A percentile compares a stretch with the other conserved stretches of the same genome.
phyloP scores from a whole-genome alignment of 805 yeast genomes.

The Yarrowia yakushimensis region DNA sequence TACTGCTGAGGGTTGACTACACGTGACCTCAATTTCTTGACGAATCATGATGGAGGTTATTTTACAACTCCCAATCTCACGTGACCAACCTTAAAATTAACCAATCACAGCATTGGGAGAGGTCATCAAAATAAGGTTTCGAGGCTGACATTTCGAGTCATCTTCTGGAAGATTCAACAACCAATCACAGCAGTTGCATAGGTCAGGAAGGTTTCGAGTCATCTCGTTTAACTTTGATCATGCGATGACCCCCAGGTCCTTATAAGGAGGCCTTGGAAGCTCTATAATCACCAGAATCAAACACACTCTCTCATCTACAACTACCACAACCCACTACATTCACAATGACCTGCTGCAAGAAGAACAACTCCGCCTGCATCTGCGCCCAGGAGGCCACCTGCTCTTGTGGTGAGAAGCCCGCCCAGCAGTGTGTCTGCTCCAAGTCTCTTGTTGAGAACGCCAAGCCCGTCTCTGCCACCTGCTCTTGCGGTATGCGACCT shows the following conservation, averaged over 20 bases:
- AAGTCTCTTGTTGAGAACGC: slow-evolving; percentile 52
- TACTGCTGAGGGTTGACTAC: neutral
- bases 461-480: slow-evolving; percentile 44
- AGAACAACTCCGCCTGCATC: slow-evolving; percentile 47
- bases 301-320: slow-evolving; percentile 4
- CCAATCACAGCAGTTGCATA: neutral
- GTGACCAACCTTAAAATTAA: neutral
- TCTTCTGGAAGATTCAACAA: neutral
- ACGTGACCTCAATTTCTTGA: neutral
- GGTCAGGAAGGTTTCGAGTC: slow-evolving; percentile 15
- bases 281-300: neutral
- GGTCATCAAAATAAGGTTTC: slow-evolving; percentile 21
- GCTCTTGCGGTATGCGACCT: slow-evolving; percentile 58
- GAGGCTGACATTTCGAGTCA: neutral
- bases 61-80: neutral
- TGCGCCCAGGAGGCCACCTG: slow-evolving; percentile 59
- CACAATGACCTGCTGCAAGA: slow-evolving; percentile 43
- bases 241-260: neutral
- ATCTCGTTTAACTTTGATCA: neutral
- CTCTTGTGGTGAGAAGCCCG: slow-evolving; percentile 60
- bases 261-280: neutral
- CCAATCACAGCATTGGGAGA: neutral
- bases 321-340: neutral
- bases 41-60: neutral
- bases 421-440: slow-evolving; percentile 54